phyloP scores from a whole-genome alignment of 1,139 yeast species.

The Candida dubliniensis region DNA sequence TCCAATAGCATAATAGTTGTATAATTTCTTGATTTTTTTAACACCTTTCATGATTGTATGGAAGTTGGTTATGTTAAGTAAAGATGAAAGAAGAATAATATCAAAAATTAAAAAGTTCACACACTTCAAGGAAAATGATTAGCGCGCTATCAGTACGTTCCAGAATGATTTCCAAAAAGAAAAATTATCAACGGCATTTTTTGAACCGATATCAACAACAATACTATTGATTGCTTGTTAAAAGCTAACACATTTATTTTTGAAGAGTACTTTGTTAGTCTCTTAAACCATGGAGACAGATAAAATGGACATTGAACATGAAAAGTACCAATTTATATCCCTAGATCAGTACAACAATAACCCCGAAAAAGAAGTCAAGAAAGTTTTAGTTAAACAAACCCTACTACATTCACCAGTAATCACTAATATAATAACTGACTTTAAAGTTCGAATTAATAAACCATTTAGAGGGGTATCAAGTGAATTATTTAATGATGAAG shows the following conservation, averaged over 20 bases:
- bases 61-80: background rate
- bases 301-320: slow-evolving; percentile 1
- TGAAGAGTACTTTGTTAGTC: background rate
- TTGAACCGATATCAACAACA: background rate
- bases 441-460: slow-evolving; percentile 34
- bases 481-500: slow-evolving; percentile 39
- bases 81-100: too few species aligned
- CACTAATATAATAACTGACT: slow-evolving; percentile 31
- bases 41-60: slow-evolving; percentile 3
- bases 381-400: slow-evolving; percentile 33
- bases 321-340: slow-evolving; percentile 9
- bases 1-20: slow-evolving; percentile 15
- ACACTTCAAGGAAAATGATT: background rate
- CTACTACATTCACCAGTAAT: slow-evolving; percentile 39
- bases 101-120: background rate
- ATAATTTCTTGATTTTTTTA: slow-evolving; percentile 10
- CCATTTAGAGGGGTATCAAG: slow-evolving; percentile 35
- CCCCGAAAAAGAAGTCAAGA: slow-evolving; percentile 1
- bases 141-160: background rate
- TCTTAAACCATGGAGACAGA: background rate
- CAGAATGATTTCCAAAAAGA: background rate
- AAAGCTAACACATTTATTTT: too few species aligned
- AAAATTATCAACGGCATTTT: background rate
- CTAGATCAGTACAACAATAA: slow-evolving; percentile 1
- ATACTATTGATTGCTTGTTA: background rate